Conservation (phyloP, 768 basidiomycete species). For the Tylopilus felleus region DNA sequence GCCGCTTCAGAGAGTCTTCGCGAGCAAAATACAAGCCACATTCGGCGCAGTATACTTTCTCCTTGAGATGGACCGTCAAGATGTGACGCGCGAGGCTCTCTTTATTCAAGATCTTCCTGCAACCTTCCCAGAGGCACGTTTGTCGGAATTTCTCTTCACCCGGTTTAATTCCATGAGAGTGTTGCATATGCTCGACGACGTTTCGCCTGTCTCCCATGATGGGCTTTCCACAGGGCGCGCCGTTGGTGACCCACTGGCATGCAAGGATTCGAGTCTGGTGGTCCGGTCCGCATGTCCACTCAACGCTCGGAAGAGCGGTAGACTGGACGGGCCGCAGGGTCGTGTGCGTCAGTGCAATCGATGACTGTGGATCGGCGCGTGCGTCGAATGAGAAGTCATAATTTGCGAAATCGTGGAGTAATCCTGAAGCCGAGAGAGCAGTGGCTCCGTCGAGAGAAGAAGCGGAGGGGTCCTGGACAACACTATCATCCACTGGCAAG, state of each 20-base stretch:
- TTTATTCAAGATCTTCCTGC: conserved; percentile 20
- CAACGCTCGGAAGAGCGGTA: neutral
- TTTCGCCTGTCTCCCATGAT: conserved; percentile 13
- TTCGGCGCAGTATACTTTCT: conserved; percentile 6
- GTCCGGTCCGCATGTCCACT: neutral
- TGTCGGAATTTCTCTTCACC: conserved; percentile 18
- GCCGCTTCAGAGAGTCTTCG: conserved; percentile 29
- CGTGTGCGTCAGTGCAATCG: neutral
- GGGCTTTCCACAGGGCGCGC: neutral
- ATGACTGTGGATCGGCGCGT: neutral
- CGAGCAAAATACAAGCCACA: conserved; percentile 27
- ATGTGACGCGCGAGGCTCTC: conserved; percentile 31
- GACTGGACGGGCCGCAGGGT: neutral
- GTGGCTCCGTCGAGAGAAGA: neutral
- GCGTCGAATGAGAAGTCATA: neutral
- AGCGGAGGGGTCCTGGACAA: neutral
- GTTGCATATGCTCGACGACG: conserved; percentile 18
- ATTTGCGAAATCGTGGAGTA: neutral
- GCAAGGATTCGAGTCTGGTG: neutral
- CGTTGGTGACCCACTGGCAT: conserved; percentile 16
- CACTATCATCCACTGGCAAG: neutral
- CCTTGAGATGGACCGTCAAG: conserved; percentile 23
- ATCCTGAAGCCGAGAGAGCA: neutral
- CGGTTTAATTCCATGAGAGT: conserved; percentile 5
- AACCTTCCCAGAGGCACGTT: conserved; percentile 21